Percentiles rank a stretch among this genome's conserved stretches.
Evolutionary conservation across 75 land plant species (phyloP).

Genomic region (Cupressus sempervirens): DNA sequence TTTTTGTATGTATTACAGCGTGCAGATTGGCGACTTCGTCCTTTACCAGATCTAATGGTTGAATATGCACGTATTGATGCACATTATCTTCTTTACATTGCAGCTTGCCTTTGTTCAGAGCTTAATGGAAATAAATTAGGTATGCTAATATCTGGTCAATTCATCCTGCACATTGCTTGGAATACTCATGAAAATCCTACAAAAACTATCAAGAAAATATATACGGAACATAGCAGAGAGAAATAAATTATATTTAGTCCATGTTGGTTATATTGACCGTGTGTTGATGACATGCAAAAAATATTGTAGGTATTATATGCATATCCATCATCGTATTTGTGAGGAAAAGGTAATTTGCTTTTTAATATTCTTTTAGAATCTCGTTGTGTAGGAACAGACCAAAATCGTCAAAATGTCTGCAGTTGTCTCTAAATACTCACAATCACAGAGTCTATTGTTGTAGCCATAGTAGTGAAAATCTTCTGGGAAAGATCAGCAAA

Average conservation of each 20-base stretch:
- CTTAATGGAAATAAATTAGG: conserved; percentile 36
- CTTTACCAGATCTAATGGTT: conserved; percentile 74
- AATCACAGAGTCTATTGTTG: too few relatives aligned
- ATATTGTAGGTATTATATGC: neutral
- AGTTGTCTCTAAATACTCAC: neutral
- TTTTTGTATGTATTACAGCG: conserved; percentile 41
- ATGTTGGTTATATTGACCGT: neutral
- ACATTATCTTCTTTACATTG: conserved; percentile 87
- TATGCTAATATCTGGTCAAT: conserved; percentile 16
- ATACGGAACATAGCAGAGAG: neutral
- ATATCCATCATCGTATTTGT: neutral
- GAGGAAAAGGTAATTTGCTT: neutral
- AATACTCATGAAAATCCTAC: neutral
- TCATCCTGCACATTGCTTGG: neutral
- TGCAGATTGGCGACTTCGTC: conserved; percentile 96
- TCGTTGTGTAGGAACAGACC: neutral
- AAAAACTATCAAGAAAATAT: neutral
- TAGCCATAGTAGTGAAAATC: too few relatives aligned
- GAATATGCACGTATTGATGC: conserved; percentile 90
- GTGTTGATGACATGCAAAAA: neutral
- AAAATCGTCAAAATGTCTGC: neutral
- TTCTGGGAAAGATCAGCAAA: too few relatives aligned
- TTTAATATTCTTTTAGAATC: neutral
- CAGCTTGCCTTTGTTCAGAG: conserved; percentile 62
- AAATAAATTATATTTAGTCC: neutral